Base-by-base conservation (phyloP, 163 green algal genomes). In the Chloroidium sp. region DNA sequence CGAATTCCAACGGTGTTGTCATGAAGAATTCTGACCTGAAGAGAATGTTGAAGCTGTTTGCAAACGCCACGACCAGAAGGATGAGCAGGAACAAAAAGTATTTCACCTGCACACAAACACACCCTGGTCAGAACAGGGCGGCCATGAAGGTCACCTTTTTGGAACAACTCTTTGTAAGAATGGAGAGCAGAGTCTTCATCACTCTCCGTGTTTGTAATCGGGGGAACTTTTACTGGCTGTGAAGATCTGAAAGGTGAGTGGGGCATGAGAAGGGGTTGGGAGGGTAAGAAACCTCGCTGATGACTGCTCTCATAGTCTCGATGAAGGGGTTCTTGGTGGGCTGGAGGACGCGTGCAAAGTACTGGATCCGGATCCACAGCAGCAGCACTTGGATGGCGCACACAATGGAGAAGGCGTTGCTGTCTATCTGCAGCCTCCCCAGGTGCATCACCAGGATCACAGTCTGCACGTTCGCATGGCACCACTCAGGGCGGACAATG, bases 71-170 rank as follows among this genome's bases (percentile, higher is more conserved):
- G 64, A 72, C 8, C 64, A 72, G 64, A 2, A 89, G 79, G 13
- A 88, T 59, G 72, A 90, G 81, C 72, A 90, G 81, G 3, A 89
- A 62, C n/a, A 91, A 75, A 76, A 89, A 91, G 78, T 79, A 90
- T 74, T 84, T 85, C 12, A 87, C 80, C 2, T 87, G 36, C 36
- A 36, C 36, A 36, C 36, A 36, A 36, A 36, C 36, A 36, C 36
- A 36, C 36, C 36, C 36, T 36, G 36, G 36, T 36, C 36, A 36
- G 36, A 36, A 36, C 36, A 36, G 36, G 36, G 36, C 36, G 36
- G 36, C 36, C 36, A 36, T 36, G 36, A 36, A 36, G 36, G 36
- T 36, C 36, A 36, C 36, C 36, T 36, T 36, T 36, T 36, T 36
- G 36, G 36, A 36, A 36, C 36, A 36, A 36, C 36, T 36, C 36